Evolutionary conservation across 306 rosid species (phyloP), one percentile per base, ranked within the genome.

Genomic region (Casuarina equisetifolia): DNA sequence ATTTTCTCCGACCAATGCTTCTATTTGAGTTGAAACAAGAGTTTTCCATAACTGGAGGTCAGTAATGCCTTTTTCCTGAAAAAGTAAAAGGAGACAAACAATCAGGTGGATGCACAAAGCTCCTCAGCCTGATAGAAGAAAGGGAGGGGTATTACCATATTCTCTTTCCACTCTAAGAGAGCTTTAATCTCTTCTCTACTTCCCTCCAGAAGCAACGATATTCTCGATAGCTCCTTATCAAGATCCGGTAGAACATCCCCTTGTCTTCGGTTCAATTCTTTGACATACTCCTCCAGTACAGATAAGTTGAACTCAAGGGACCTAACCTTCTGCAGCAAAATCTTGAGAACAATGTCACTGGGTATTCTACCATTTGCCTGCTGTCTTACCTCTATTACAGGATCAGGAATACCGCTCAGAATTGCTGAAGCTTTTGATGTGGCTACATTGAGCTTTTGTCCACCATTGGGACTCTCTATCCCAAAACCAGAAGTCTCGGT

Each of bases 271-370:
- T 86, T 89, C 81, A 88, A 75, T 79, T 91, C 98, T 83, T 91
- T 90, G 84, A 86, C 72, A 70, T 84, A 86, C 49, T 88, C 88
- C 84, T 91, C 97, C 42, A 94, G 61, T 49, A 86, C 86, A 15
- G 97, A 87, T 78, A 94, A 85, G 79, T 88, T 90, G 72, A 87
- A 78, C 80, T 91, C 98, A 45, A 90, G 85, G 46, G 93, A 83
- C 80, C 86, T 86, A 78, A 94, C 93, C 80, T 92, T 94, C 85
- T 94, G 94, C 96, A 92, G 90, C 92, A 94, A 86, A 84, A 94
- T 94, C 93, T 88, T 94, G 78, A 94, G 88, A 59, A 94, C 94
- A 72, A 90, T 88, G 81, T 94, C 98, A 46, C 98, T 87, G 12
- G 94, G 86, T 68, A 92, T 74, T 88, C 97, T 90, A 74, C 98